Base-by-base conservation (phyloP, 345 rosid species). In the Eucalyptus urophylla region DNA sequence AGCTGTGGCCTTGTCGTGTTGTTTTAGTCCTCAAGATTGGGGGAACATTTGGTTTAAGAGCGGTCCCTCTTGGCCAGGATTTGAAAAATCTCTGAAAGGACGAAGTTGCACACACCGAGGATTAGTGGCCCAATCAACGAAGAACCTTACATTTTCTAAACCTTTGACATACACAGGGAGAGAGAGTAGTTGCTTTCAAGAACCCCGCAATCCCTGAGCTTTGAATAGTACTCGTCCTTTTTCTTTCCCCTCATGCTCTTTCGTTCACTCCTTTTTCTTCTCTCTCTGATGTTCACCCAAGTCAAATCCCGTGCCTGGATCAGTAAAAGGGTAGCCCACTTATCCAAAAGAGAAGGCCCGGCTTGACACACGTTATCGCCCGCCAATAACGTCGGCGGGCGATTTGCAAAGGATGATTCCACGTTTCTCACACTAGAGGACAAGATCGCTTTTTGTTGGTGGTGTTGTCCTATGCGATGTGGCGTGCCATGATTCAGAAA, bases 1-100 rank as follows among this genome's bases (percentile, higher is more conserved):
- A 93, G 94, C 94, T 92, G 94, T 93, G 51, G 90, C 89, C 33
- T 87, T 90, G 83, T 94, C 93, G 91, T 92, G 72, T 76, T 56
- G 89, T 90, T 89, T 44, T 49, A n/a, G 49, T 62, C 90, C 92
- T 92, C 80, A 89, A 91, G 93, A 91, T 58, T 19, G 89, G 87
- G 92, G 62, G 62, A 92, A 92, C 87, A 31, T 72, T 67, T 31
- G 40, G 62, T 24, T 60, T n/a, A 37, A 45, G 87, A 3, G 89
- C 67, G 93, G 93, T 91, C 93, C 93, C 92, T 33, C 47, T 56
- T 60, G 83, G 15, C 83, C 6, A 76, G 83, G 83, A 21, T 40
- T 76, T 10, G 83, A 37, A 76, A 72, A 37, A 72, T 76, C 27
- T 40, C 47, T 2, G 43, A 40, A 40, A 6, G 43, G 43, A 22